Conservation (phyloP, 805 yeast genomes). For the Zygotorulaspora sp. region DNA sequence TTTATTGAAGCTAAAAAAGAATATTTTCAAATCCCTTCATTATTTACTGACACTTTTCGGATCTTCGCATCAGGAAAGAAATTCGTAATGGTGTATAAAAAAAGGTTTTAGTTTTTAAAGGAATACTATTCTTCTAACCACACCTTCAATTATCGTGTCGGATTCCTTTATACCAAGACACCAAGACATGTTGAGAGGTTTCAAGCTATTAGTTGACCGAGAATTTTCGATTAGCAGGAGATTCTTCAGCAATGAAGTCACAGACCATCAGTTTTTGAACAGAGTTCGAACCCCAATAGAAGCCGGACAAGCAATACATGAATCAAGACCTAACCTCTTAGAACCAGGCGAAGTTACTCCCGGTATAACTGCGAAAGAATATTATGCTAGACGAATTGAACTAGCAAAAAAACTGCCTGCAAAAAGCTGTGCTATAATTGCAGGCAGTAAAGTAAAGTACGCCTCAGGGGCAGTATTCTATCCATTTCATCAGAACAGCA, state of each 20-base stretch:
- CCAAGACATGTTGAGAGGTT: no score
- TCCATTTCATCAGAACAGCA: slow-evolving; percentile 88
- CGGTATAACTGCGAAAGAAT: slow-evolving; percentile 81
- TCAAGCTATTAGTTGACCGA: not conserved
- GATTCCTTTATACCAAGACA: no score
- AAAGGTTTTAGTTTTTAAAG: no score
- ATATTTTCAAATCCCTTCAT: no score
- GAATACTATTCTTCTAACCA: no score
- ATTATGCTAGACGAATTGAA: slow-evolving; percentile 62
- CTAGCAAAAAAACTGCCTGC: slow-evolving; percentile 56
- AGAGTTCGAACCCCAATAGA: slow-evolving; percentile 32
- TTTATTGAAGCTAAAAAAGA: no score
- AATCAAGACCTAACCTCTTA: slow-evolving; percentile 75
- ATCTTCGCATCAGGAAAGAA: not conserved
- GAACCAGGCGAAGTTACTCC: slow-evolving; percentile 79
- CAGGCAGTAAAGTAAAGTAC: slow-evolving; percentile 67
- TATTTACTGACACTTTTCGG: not conserved
- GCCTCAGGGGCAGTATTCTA: slow-evolving; percentile 90
- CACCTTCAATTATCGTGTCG: no score
- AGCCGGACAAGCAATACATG: slow-evolving; percentile 83
- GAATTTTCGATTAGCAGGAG: not conserved
- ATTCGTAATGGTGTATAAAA: no score
- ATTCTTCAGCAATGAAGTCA: slow-evolving; percentile 3
- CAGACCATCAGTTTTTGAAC: slow-evolving; percentile 11
- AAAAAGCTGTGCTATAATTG: slow-evolving; percentile 64